Evolutionary conservation across 345 rosid genomes (phyloP).

Genomic region (Citrus inodora): DNA sequence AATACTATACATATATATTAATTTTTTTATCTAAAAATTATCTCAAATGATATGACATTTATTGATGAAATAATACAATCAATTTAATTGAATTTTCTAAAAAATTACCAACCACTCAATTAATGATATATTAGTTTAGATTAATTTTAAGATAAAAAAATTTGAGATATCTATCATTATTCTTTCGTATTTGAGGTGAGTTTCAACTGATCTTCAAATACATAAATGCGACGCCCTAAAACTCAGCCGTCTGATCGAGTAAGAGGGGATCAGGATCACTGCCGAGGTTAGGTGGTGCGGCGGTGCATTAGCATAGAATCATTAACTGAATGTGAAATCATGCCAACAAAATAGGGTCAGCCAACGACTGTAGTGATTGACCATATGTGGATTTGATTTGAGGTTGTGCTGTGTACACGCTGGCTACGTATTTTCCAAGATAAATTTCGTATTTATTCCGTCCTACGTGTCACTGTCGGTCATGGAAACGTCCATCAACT

Average conservation of each 20-base stretch:
- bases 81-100: too few species aligned
- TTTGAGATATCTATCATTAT: too few species aligned
- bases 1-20: too few species aligned
- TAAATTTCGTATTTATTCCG: too few species aligned
- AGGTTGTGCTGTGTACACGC: slow-evolving; percentile 1
- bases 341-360: neutral
- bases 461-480: slow-evolving; percentile 33
- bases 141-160: too few species aligned
- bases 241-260: neutral
- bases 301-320: neutral
- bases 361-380: neutral
- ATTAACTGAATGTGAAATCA: neutral
- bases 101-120: too few species aligned
- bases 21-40: too few species aligned
- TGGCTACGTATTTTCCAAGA: slow-evolving; percentile 22
- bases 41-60: too few species aligned
- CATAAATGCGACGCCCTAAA: neutral
- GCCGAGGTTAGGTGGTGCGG: neutral
- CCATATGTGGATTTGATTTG: neutral
- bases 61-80: too few species aligned
- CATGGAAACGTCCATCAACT: slow-evolving; percentile 5
- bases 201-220: neutral
- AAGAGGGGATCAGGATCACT: neutral
- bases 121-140: too few species aligned
- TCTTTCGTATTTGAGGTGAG: too few species aligned